Percentiles rank a stretch among this genome's conserved stretches.
phyloP scores from a whole-genome alignment of 345 rosid genomes.

The Eucalyptus regnans region DNA sequence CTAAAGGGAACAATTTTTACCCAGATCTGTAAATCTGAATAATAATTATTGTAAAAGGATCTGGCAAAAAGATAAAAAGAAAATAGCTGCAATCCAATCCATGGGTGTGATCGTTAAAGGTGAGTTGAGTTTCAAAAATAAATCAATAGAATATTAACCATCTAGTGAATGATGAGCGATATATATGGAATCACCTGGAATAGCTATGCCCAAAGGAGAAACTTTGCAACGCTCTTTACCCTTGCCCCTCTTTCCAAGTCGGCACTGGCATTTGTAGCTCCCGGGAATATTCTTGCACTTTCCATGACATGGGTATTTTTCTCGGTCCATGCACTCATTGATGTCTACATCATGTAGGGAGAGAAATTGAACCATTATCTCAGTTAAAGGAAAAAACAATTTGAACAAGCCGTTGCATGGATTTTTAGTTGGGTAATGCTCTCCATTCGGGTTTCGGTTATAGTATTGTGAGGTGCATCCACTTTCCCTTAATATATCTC shows the following conservation, averaged over 20 bases:
- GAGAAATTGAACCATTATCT: neutral
- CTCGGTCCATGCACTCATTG: neutral
- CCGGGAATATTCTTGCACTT: accelerated
- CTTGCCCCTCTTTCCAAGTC: neutral
- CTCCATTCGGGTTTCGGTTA: accelerated
- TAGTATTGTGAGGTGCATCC: accelerated
- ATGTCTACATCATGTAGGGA: neutral
- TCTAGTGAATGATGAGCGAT: neutral
- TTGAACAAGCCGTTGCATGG: accelerated
- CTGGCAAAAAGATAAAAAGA: neutral
- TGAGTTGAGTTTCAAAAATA: neutral
- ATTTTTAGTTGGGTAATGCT: accelerated
- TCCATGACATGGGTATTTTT: neutral
- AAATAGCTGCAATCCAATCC: no score
- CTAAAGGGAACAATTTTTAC: neutral
- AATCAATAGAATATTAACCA: no score
- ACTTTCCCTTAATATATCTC: accelerated
- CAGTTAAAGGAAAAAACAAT: accelerated
- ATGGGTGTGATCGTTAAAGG: neutral
- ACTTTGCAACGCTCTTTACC: accelerated
- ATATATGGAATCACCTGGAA: neutral
- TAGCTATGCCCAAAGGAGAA: neutral
- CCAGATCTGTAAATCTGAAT: neutral
- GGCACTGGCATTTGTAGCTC: neutral
- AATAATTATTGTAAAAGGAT: no score